Evolutionary conservation across 179 eudicot species (phyloP), one percentile per base, ranked within the genome.

Genomic region (Sideroxylon spinosum): DNA sequence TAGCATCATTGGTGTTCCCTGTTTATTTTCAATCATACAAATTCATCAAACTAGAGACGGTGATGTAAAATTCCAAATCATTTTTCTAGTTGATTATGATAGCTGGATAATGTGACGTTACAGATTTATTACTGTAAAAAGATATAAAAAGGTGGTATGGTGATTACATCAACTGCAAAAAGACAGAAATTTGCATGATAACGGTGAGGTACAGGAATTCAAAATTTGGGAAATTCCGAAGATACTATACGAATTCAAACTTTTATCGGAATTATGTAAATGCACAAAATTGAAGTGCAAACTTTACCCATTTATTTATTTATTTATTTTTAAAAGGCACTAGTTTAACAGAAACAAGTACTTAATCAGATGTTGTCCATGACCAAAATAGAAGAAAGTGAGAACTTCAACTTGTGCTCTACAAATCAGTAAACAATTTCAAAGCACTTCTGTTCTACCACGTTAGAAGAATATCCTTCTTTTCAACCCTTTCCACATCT

Each of bases 1-100:
- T 72, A 96, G 89, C 94, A 96, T 94, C 99, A 96, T 94, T 29
- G 99, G 99, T 70, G 91, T 90, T 75, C 99, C 99, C 99, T 96
- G 82, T 59, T 68, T 37, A 70, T 26, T 59, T 60, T 29, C 64
- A 81, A 49, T 37, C 26, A 62, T 56, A 62, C 55, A 29, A 55
- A 46, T 65, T 46, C 29, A 48, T 73, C 74, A 6, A 75, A n/a
- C 28, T 26, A n/a, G 19, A 67, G 22, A 44, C 28, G 68, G 14
- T 44, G 16, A 6, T 49, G 50, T 65, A 56, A 76, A 76, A 19
- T 37, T 52, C 52, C 20, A 28, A 26, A 66, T 52, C 55, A 11
- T 65, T 50, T 68, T 76, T 37, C 49, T 13, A 66, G 61, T 20
- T 29, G 62, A 67, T 66, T 22, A 67, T 14, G 77, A 63, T 63